Evolutionary conservation across 805 yeast genomes (phyloP).

Genomic region (Lachancea lanzarotensis): DNA sequence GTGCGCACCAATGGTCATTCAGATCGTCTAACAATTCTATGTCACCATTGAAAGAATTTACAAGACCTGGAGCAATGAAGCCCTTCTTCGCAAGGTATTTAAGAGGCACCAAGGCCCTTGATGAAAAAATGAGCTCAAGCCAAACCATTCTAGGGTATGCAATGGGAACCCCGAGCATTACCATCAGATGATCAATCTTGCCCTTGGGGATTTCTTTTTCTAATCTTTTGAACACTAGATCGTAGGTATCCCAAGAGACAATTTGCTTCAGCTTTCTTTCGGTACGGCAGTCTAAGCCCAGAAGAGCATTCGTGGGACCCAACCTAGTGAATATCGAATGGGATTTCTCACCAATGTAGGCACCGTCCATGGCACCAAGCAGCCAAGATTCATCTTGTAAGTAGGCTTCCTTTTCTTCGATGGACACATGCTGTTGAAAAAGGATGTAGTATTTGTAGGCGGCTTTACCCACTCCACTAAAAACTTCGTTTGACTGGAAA

Average conservation of each 20-base stretch:
- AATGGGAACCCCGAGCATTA: constrained; percentile 90
- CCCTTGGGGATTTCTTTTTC: constrained; percentile 45
- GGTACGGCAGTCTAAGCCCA: constrained; percentile 89
- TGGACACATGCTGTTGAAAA: constrained; percentile 77
- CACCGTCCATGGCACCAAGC: constrained; percentile 46
- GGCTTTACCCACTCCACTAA: constrained; percentile 62
- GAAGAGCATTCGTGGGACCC: constrained; percentile 64
- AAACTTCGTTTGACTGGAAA: constrained; percentile 68
- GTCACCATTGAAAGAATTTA: constrained; percentile 88
- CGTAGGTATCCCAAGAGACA: constrained; percentile 50
- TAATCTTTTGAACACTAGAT: constrained; percentile 53
- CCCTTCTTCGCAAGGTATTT: constrained; percentile 56
- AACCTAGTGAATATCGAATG: constrained; percentile 67
- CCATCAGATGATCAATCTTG: constrained; percentile 65
- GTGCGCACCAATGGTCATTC: constrained; percentile 95
- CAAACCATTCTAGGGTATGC: constrained; percentile 91
- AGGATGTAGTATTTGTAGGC: constrained; percentile 86
- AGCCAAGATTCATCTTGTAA: constrained; percentile 55
- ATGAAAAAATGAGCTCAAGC: constrained; percentile 70
- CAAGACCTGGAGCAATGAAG: constrained; percentile 60
- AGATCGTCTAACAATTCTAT: constrained; percentile 88
- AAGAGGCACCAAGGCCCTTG: constrained; percentile 56
- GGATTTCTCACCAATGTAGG: constrained; percentile 55
- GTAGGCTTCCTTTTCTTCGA: constrained; percentile 38
- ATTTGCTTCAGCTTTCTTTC: constrained; percentile 67